These are phyloP conservation scores for Coemansia sp. DNA, from an alignment of 192 early-diverging fungal species.

Conservation along the genomic window DNA sequence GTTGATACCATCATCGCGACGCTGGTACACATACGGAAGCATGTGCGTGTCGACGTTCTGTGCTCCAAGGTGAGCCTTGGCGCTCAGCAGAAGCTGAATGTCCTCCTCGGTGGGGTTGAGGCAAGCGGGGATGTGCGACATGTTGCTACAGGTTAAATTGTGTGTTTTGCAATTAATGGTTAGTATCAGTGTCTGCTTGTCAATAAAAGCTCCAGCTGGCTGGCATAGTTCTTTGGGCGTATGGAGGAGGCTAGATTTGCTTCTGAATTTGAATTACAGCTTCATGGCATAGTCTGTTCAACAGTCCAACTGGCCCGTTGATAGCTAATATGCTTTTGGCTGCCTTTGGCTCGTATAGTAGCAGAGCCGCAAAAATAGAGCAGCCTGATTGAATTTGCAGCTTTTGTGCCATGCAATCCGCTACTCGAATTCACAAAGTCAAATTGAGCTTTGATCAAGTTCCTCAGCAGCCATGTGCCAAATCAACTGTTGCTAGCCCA, in stretches of 20 bases:
- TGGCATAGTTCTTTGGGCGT: too few species aligned
- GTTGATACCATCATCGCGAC: conserved; percentile 95
- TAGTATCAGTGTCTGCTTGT: background rate
- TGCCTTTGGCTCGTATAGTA: too few species aligned
- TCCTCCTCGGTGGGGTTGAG: conserved; percentile 85
- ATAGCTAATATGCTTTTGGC: too few species aligned
- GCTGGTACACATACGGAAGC: conserved; percentile 95
- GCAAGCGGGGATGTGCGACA: conserved; percentile 57
- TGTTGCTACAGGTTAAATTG: conserved; percentile 36
- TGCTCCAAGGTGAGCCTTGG: conserved; percentile 97
- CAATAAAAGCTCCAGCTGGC: background rate
- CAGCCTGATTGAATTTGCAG: background rate
- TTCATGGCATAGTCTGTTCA: too few species aligned
- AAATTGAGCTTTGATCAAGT: background rate
- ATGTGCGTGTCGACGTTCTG: conserved; percentile 97
- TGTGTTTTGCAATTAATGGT: background rate
- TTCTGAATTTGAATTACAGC: too few species aligned
- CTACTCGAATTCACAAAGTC: background rate
- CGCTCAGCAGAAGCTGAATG: conserved; percentile 91
- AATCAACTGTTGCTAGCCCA: background rate
- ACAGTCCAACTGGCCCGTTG: too few species aligned
- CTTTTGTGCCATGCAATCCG: background rate
- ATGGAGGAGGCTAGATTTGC: too few species aligned
- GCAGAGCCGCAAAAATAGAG: background rate
- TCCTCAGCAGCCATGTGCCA: background rate